A percentile compares a stretch with the other conserved stretches of the same genome.
Conservation (phyloP, 2,329 filamentous ascomycete genomes). For the Epichloe brachyelytri region DNA sequence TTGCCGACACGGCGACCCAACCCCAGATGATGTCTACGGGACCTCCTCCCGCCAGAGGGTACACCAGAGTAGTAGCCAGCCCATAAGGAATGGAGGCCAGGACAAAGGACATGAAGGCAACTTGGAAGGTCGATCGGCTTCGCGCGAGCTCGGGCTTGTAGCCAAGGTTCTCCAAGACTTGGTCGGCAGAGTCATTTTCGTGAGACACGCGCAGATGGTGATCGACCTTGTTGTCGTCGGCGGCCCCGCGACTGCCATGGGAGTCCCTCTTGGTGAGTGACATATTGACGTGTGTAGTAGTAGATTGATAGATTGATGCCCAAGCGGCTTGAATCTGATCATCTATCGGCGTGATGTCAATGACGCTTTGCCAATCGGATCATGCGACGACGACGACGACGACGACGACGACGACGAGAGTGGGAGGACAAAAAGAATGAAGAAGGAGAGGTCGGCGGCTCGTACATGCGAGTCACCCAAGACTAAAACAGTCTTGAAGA, state of each 20-base stretch:
- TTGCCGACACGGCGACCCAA: constrained; percentile 54
- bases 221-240: constrained; percentile 19
- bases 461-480: too few relatives aligned
- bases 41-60: constrained; percentile 53
- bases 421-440: too few relatives aligned
- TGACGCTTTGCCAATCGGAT: too few relatives aligned
- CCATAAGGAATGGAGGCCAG: constrained; percentile 64
- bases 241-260: constrained; percentile 8
- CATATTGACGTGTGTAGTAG: constrained; percentile 5
- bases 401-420: too few relatives aligned
- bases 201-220: constrained; percentile 11
- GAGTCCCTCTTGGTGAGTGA: constrained; percentile 13
- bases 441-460: too few relatives aligned
- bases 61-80: constrained; percentile 55
- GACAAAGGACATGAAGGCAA: constrained; percentile 66
- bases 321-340: too few relatives aligned
- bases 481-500: too few relatives aligned
- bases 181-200: constrained; percentile 38
- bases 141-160: constrained; percentile 54
- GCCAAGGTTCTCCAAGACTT: constrained; percentile 49
- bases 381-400: too few relatives aligned
- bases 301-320: too few relatives aligned
- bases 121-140: constrained; percentile 53
- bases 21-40: constrained; percentile 62
- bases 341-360: too few relatives aligned